A percentile compares a stretch with the other conserved stretches of the same genome.
Conservation (phyloP, 2,329 filamentous ascomycete genomes). For the Atkinsonella hypoxylon region DNA sequence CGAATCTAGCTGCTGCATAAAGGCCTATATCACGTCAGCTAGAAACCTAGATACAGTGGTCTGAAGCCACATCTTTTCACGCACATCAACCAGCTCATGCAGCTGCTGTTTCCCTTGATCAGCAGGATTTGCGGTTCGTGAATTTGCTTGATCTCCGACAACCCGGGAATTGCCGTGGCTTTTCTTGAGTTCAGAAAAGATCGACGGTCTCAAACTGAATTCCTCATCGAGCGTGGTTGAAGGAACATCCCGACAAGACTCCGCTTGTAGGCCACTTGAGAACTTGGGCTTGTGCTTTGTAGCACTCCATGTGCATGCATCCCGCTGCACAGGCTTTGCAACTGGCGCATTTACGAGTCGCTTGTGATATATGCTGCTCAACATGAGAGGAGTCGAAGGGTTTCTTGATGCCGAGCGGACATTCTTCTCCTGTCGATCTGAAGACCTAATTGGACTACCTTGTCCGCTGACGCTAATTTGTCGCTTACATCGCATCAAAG, state of each 20-base stretch:
- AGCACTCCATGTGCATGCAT: not conserved
- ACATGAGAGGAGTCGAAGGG: not conserved
- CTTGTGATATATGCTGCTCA: not conserved
- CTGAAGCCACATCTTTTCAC: not conserved
- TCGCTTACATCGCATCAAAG: not conserved
- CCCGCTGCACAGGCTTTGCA: not conserved
- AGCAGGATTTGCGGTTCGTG: not conserved
- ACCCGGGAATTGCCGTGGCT: not conserved
- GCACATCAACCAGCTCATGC: conserved; percentile 5
- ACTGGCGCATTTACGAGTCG: not conserved
- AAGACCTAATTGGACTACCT: conserved; percentile 5
- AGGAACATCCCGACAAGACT: not conserved
- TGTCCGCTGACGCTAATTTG: conserved; percentile 3
- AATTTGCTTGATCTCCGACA: not conserved
- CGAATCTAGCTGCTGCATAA: conserved; percentile 2
- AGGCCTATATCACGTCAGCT: not conserved
- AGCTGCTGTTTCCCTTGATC: conserved; percentile 2
- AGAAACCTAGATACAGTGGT: not conserved
- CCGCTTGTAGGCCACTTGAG: not conserved
- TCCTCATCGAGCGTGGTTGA: not conserved
- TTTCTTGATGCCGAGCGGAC: not conserved
- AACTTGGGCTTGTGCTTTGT: not conserved
- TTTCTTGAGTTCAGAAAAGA: conserved; percentile 2
- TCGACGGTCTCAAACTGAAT: not conserved
- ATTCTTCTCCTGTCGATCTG: not conserved